phyloP scores from a whole-genome alignment of 2,329 filamentous ascomycete species.

The Sclerotinia nivalis region DNA sequence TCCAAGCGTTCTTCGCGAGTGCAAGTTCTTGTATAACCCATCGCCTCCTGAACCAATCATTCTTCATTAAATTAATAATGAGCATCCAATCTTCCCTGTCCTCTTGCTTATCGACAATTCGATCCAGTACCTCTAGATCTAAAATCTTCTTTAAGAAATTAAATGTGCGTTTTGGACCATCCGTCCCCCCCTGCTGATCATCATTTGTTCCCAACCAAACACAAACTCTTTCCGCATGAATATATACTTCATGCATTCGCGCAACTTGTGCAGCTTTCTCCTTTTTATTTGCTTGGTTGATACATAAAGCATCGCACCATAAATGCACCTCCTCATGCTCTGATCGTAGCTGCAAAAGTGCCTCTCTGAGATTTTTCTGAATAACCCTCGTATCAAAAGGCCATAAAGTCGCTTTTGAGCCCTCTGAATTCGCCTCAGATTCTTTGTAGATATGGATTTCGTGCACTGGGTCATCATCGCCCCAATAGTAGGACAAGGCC shows the following conservation, averaged over 20 bases:
- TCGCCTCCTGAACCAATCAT: conserved; percentile 44
- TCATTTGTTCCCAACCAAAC: conserved; percentile 27
- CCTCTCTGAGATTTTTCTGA: conserved; percentile 25
- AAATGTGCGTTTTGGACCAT: conserved; percentile 18
- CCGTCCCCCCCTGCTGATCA: not conserved
- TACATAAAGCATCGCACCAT: conserved; percentile 31
- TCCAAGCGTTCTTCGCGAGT: conserved; percentile 39
- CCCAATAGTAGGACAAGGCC: conserved; percentile 12
- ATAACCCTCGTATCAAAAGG: conserved; percentile 14
- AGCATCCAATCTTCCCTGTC: conserved; percentile 7
- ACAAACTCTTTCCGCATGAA: conserved; percentile 24
- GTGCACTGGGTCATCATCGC: not conserved
- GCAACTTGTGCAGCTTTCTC: conserved; percentile 27
- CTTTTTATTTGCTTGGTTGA: conserved; percentile 25
- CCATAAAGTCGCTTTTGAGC: not conserved
- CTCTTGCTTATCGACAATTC: not conserved
- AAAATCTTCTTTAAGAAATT: conserved; percentile 25
- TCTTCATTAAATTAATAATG: conserved; percentile 29
- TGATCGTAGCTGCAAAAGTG: conserved; percentile 20
- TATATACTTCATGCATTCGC: conserved; percentile 29
- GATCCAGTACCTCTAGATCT: conserved; percentile 22
- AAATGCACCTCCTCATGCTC: conserved; percentile 16
- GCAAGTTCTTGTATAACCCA: conserved; percentile 48
- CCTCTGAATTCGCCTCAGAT: not conserved
- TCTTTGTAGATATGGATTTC: conserved; percentile 12